Percentiles rank a stretch among this genome's conserved stretches.
Conservation (phyloP, 495 filamentous ascomycete species). For the Penicillium antarcticum region DNA sequence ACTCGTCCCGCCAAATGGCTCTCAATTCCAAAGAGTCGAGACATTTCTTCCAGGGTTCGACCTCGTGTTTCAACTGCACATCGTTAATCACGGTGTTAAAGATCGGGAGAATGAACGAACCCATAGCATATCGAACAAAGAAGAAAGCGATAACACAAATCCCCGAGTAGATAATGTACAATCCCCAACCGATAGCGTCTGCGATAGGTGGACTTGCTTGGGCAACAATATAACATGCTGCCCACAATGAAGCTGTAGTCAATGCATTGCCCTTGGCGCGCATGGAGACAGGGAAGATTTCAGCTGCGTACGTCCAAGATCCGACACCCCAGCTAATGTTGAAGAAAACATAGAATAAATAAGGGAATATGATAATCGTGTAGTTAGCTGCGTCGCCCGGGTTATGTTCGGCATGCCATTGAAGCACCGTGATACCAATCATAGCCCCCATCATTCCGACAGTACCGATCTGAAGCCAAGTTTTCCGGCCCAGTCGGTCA, state of each 20-base stretch:
- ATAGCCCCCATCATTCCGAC: constrained; percentile 67
- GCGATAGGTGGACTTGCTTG: constrained; percentile 71
- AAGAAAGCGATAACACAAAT: constrained; percentile 58
- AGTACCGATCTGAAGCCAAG: constrained; percentile 38
- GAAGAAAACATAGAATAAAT: constrained; percentile 74
- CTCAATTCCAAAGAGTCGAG: constrained; percentile 18
- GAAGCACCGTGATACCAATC: constrained; percentile 58
- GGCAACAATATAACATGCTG: constrained; percentile 51
- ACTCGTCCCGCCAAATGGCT: constrained; percentile 11
- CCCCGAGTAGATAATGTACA: constrained; percentile 67
- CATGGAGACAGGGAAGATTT: constrained; percentile 26
- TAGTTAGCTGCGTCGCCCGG: constrained; percentile 53
- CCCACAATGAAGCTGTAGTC: constrained; percentile 26
- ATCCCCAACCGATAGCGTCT: constrained; percentile 59
- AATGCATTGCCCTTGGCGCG: constrained; percentile 27
- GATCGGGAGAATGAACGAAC: constrained; percentile 1
- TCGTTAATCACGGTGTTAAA: neutral
- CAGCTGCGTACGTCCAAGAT: constrained; percentile 19
- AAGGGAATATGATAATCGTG: constrained; percentile 71
- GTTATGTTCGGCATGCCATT: constrained; percentile 40
- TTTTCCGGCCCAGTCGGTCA: constrained; percentile 20
- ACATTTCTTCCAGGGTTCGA: constrained; percentile 18
- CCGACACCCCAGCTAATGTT: constrained; percentile 34
- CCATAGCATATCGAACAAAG: constrained; percentile 26
- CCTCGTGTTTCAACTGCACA: constrained; percentile 15